Evolutionary conservation across 2,329 filamentous ascomycete genomes (phyloP).

Genomic region (Pseudogymnoascus verrucosus): DNA sequence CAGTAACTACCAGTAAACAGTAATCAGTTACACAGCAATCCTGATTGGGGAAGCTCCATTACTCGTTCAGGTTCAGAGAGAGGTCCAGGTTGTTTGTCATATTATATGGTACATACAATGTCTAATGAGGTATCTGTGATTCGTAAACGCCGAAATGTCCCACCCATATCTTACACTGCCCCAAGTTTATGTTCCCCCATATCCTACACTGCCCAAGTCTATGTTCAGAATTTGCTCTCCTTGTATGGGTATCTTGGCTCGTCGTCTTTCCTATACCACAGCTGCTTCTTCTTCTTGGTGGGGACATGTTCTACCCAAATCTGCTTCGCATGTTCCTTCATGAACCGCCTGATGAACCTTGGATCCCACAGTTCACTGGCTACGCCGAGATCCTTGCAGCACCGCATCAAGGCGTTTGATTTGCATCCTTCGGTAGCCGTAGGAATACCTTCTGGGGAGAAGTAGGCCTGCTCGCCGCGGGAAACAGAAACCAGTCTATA

Average conservation of each 20-base stretch:
- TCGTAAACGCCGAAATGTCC: slow-evolving; percentile 1
- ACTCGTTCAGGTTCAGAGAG: background rate
- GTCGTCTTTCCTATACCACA: slow-evolving; percentile 81
- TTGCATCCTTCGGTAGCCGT: slow-evolving; percentile 96
- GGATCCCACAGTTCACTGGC: slow-evolving; percentile 97
- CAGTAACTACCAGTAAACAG: background rate
- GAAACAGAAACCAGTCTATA: slow-evolving; percentile 81
- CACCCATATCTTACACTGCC: background rate
- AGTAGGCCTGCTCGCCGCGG: slow-evolving; percentile 91
- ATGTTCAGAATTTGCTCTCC: slow-evolving; percentile 29
- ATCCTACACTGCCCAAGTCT: background rate
- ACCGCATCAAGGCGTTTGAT: slow-evolving; percentile 94
- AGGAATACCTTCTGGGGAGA: slow-evolving; percentile 79
- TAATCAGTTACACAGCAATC: background rate
- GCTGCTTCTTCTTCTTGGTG: slow-evolving; percentile 83
- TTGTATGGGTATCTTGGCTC: slow-evolving; percentile 57
- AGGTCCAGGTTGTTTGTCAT: background rate
- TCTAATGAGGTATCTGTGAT: slow-evolving; percentile 5
- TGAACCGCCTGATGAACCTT: slow-evolving; percentile 76
- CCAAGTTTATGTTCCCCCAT: background rate
- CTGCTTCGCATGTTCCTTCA: slow-evolving; percentile 66
- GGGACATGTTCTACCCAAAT: slow-evolving; percentile 80
- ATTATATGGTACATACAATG: slow-evolving; percentile 8
- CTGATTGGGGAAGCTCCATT: background rate
- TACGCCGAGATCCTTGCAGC: slow-evolving; percentile 95